phyloP scores from a whole-genome alignment of 2,329 filamentous ascomycete genomes.

The Sclerotiophoma versabilis region DNA sequence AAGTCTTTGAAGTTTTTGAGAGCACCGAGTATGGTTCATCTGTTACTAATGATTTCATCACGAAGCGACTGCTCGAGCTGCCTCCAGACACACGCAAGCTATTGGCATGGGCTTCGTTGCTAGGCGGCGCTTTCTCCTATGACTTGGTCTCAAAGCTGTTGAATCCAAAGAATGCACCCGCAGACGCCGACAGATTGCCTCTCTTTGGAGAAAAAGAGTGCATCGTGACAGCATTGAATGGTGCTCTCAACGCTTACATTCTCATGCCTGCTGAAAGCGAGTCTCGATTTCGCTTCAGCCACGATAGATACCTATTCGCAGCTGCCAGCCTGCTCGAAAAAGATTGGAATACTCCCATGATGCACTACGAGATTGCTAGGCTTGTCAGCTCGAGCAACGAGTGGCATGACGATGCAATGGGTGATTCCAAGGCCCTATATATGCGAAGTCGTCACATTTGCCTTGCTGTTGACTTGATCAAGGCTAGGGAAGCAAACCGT shows the following conservation, averaged over 20 bases:
- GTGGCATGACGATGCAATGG: slow-evolving; percentile 62
- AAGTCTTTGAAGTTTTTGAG: slow-evolving; percentile 83
- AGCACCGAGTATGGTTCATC: slow-evolving; percentile 79
- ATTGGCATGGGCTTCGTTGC: slow-evolving; percentile 82
- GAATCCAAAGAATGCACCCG: slow-evolving; percentile 67
- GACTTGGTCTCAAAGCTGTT: slow-evolving; percentile 78
- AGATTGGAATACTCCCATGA: slow-evolving; percentile 60
- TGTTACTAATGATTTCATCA: slow-evolving; percentile 83
- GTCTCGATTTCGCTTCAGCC: slow-evolving; percentile 83
- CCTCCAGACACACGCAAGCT: slow-evolving; percentile 77
- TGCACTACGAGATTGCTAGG: slow-evolving; percentile 90
- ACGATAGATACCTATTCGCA: slow-evolving; percentile 85
- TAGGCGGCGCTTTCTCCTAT: slow-evolving; percentile 86
- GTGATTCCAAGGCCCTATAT: slow-evolving; percentile 63
- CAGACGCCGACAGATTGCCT: slow-evolving; percentile 55
- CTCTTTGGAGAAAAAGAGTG: slow-evolving; percentile 68
- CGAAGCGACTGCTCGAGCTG: slow-evolving; percentile 77
- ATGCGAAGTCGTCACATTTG: slow-evolving; percentile 83
- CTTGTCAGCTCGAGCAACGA: slow-evolving; percentile 76
- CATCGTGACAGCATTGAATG: slow-evolving; percentile 79
- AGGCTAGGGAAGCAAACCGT: slow-evolving; percentile 65
- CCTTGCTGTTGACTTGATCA: slow-evolving; percentile 77
- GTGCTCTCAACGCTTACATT: slow-evolving; percentile 79
- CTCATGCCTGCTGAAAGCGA: slow-evolving; percentile 83
- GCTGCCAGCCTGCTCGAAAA: slow-evolving; percentile 67